Conservation (phyloP, 2,329 filamentous ascomycete species). For the Pseudopithomyces chartarum region DNA sequence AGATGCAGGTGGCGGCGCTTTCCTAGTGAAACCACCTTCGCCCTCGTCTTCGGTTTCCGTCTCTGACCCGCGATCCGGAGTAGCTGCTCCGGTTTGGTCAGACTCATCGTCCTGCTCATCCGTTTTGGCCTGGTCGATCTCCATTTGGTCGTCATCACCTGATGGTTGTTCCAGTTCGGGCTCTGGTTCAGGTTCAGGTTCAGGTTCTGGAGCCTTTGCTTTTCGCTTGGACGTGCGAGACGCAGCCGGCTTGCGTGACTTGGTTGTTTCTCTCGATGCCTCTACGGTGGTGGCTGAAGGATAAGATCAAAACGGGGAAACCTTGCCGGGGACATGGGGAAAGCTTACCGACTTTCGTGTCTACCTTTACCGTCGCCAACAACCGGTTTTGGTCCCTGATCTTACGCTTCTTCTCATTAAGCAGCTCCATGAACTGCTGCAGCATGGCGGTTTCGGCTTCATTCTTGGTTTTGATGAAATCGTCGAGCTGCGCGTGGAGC, state of each 20-base stretch:
- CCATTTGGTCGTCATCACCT: conserved; percentile 41
- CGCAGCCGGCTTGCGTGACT: conserved; percentile 35
- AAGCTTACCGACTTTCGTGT: conserved; percentile 34
- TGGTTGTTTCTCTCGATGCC: conserved; percentile 27
- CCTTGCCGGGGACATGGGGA: neutral
- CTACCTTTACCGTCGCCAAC: conserved; percentile 59
- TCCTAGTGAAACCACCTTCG: conserved; percentile 18
- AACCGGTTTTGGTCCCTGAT: conserved; percentile 74
- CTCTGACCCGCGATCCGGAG: conserved; percentile 41
- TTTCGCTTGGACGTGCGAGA: conserved; percentile 45
- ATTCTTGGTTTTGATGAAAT: conserved; percentile 68
- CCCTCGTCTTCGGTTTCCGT: conserved; percentile 44
- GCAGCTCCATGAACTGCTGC: conserved; percentile 70
- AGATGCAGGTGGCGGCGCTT: conserved; percentile 4
- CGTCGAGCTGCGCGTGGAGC: conserved; percentile 67
- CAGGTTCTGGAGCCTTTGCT: conserved; percentile 29
- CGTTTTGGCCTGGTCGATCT: conserved; percentile 33
- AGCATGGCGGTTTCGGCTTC: conserved; percentile 70
- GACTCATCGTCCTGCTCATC: conserved; percentile 35
- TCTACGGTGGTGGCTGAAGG: conserved; percentile 35
- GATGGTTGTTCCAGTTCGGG: conserved; percentile 19
- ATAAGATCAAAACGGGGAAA: neutral
- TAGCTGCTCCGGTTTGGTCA: conserved; percentile 28
- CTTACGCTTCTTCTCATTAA: conserved; percentile 82
- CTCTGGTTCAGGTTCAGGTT: conserved; percentile 25